These are phyloP conservation scores for Arthrobotrys entomopaga DNA, from an alignment of 2,329 filamentous ascomycete species.

Conservation along the genomic window DNA sequence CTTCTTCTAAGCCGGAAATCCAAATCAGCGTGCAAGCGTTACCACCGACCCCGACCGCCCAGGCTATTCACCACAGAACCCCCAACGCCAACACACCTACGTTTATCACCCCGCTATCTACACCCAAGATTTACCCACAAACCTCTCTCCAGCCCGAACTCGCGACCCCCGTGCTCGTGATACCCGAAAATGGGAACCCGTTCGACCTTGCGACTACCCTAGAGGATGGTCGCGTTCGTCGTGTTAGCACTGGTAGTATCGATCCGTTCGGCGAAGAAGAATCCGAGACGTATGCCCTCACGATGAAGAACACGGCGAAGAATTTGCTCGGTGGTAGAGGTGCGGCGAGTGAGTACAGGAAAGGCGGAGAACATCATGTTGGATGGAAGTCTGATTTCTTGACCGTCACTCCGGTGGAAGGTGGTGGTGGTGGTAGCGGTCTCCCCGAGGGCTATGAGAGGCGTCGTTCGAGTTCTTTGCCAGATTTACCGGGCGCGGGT, in stretches of 20 bases:
- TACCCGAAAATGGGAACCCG: constrained; percentile 33
- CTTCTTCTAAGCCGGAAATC: background rate
- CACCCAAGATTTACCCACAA: constrained; percentile 18
- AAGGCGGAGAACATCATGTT: constrained; percentile 10
- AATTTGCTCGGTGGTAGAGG: constrained; percentile 3
- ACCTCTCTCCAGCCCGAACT: constrained; percentile 23
- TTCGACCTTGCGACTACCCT: constrained; percentile 45
- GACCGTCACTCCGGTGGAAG: constrained; percentile 18
- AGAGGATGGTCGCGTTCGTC: constrained; percentile 36
- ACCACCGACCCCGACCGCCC: background rate
- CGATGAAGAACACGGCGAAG: constrained; percentile 11
- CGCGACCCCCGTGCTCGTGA: constrained; percentile 35
- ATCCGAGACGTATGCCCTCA: background rate
- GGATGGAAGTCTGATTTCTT: constrained; percentile 45
- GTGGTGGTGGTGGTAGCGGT: background rate
- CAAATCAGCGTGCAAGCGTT: constrained; percentile 4
- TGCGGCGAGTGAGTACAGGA: background rate
- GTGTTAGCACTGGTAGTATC: constrained; percentile 35
- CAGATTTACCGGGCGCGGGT: constrained; percentile 38
- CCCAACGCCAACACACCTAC: constrained; percentile 4
- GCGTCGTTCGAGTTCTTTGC: constrained; percentile 48
- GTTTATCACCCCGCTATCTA: constrained; percentile 26
- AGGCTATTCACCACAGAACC: background rate
- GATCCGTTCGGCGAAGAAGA: constrained; percentile 31
- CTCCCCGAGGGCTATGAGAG: constrained; percentile 13